These are phyloP conservation scores for Apophysomyces elegans DNA, from an alignment of 371 early-diverging fungal species.

Conservation along the genomic window DNA sequence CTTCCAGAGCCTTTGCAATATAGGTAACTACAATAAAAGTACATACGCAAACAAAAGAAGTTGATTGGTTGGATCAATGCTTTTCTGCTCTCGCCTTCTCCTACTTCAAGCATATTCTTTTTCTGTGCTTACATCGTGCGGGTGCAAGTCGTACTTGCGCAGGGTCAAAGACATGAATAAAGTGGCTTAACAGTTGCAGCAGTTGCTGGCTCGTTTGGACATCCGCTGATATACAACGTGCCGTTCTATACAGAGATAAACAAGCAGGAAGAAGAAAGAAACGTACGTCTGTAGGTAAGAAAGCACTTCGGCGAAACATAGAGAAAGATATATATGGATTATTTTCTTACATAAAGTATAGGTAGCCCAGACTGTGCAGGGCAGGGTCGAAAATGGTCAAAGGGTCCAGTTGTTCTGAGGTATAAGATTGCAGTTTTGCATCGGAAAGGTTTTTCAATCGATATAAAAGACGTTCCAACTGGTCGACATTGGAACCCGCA, in stretches of 20 bases:
- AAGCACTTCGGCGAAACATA: background rate
- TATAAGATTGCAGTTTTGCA: constrained; percentile 33
- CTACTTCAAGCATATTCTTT: background rate
- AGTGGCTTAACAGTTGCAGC: constrained; percentile 35
- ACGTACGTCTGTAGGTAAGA: background rate
- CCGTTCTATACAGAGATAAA: constrained; percentile 28
- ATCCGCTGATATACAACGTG: constrained; percentile 42
- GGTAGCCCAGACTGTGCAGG: constrained; percentile 58
- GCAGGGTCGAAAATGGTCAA: constrained; percentile 60
- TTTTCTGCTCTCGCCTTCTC: too few species aligned
- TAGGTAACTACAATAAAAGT: constrained; percentile 32
- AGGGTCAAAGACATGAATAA: constrained; percentile 53
- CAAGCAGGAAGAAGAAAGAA: background rate
- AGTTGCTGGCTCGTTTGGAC: constrained; percentile 33
- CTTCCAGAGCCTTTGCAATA: constrained; percentile 52
- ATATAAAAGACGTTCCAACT: constrained; percentile 10
- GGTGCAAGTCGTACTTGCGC: constrained; percentile 46
- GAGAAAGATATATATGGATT: constrained; percentile 1
- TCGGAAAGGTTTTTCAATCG: constrained; percentile 39
- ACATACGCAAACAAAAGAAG: too few species aligned
- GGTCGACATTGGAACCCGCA: constrained; percentile 21
- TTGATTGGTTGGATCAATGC: too few species aligned
- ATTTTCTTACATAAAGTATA: constrained; percentile 61
- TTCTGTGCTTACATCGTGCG: constrained; percentile 41
- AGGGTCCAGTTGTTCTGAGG: constrained; percentile 57